Evolutionary conservation across 2,329 filamentous ascomycete genomes (phyloP), one percentile per base, ranked within the genome.

Genomic region (Penicillium thymicola): DNA sequence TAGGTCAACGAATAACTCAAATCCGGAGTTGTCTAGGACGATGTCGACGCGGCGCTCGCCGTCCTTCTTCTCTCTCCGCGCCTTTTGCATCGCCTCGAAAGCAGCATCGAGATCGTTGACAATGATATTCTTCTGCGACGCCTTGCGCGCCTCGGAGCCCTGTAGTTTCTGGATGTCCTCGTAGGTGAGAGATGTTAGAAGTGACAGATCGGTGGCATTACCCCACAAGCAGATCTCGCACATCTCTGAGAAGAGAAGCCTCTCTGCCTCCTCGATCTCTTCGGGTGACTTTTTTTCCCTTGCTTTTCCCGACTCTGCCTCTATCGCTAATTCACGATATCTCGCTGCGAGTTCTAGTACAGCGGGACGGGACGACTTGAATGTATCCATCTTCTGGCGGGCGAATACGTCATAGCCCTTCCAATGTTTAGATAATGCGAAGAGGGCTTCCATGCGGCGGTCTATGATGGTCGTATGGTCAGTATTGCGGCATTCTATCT

Each of bases 101-200:
- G 90, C 89, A 10, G 80, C 77, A 11, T 81, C 82, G 6, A 97
- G 82, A 71, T 99, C 89, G 72, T 97, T 97, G 67, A 89, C 84
- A 8, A 99, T 74, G 57, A 99, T 96, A 71, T 97, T 97, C 76
- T 90, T 86, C 78, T 97, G 91, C 1, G 90, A 88, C 1, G 84
- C 85, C 73, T 96, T 95, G 62, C 93, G 84, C 13, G 93, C 92
- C 67, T 92, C 83, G 8, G 89, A 87, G 16, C 93, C 93, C 78
- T 99, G 94, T 10, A 97, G 82, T 74, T 96, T 96, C 77, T 97
- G 93, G 63, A 99, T 95, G 69, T 97, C 94, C 67, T 97, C 92
- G 73, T 96, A 96, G 2, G 89, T 90, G 54, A 97, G 82, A 65
- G 88, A 92, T 0, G 92, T 96, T 54, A 97, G 81, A 21, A 97